Evolutionary conservation across 2,329 filamentous ascomycete genomes (phyloP), one percentile per base, ranked within the genome.

Genomic region (Thielaviopsis populi): DNA sequence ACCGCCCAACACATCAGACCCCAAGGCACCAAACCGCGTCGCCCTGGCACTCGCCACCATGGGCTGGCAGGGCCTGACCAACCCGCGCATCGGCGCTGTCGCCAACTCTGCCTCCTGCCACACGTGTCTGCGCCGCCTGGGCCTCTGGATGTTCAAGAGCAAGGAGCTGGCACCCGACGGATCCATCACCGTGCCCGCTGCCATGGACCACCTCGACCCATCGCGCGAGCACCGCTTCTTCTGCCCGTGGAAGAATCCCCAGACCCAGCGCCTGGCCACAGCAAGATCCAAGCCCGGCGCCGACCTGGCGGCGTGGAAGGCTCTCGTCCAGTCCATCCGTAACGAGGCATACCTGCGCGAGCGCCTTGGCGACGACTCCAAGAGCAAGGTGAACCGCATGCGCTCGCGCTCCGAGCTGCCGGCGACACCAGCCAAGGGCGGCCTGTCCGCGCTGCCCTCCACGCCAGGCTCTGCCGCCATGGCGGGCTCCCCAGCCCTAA

Each of bases 91-190:
- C 69, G 73, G 85, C 71, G 74, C 83, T 1, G 82, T 87, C 24
- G 83, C 86, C 48, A 87, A 89, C 66, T 82, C 92, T 17, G 85
- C 88, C 5, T 85, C 84, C 3, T 99, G 94, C 73, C 81, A 86
- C 65, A 88, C 89, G 22, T 99, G 94, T 72, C 88, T 95, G 70
- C 85, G 94, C 66, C 84, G 91, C 1, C 78, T 97, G 0, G 94
- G 94, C 0, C 79, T 99, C 1, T 99, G 94, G 94, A 87, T 99
- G 78, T 97, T 95, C 73, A 87, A 85, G 70, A 86, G 85, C 72
- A 91, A 86, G 73, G 82, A 83, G 69, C 80, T 87, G 37, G 80
- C 83, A 65, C 75, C 77, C 1, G 73, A 75, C 17, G 79, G 78
- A 0, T 74, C 79, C 42, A 75, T 84, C 10, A 73, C 85, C 11